A percentile compares a stretch with the other conserved stretches of the same genome.
These are phyloP conservation scores for Phytophthora sojae DNA, from an alignment of 352 stramenopile genomes.

Conservation along the genomic window DNA sequence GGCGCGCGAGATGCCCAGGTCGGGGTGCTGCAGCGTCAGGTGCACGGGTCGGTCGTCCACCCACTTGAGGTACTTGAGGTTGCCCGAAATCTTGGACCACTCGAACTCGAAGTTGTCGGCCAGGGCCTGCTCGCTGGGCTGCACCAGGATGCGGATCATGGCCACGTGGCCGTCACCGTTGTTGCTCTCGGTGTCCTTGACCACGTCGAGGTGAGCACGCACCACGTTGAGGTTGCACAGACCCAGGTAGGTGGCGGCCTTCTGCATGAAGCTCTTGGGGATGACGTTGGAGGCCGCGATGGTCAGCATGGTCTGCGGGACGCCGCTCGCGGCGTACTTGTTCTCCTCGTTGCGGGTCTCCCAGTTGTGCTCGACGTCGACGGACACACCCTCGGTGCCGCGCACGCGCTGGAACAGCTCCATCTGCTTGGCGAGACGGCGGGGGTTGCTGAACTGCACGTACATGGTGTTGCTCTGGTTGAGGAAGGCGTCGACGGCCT, in stretches of 20 bases:
- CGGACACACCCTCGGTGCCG: conserved; percentile 75
- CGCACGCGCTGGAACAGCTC: conserved; percentile 69
- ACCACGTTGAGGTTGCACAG: conserved; percentile 95
- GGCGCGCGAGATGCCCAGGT: conserved; percentile 91
- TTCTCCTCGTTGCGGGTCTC: conserved; percentile 84
- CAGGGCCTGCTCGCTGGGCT: conserved; percentile 65
- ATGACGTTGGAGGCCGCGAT: conserved; percentile 86
- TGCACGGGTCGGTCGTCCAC: conserved; percentile 84
- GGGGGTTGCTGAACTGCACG: conserved; percentile 82
- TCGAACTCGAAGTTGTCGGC: conserved; percentile 66
- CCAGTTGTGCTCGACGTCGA: conserved; percentile 88
- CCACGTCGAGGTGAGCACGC: conserved; percentile 95
- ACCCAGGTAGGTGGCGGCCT: conserved; percentile 88
- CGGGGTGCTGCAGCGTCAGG: conserved; percentile 85
- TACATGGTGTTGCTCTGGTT: conserved; percentile 83
- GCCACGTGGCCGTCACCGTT: conserved; percentile 57
- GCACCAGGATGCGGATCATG: conserved; percentile 86
- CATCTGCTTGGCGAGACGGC: conserved; percentile 76
- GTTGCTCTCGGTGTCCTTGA: conserved; percentile 78
- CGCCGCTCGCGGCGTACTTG: conserved; percentile 62
- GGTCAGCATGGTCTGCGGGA: conserved; percentile 86
- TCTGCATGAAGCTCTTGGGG: conserved; percentile 83
- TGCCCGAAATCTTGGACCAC: conserved; percentile 82
- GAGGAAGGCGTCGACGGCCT: conserved; percentile 72
- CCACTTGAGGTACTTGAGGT: conserved; percentile 93